phyloP scores from a whole-genome alignment of 768 basidiomycete species.

The Chalciporus pseudorubinellus region DNA sequence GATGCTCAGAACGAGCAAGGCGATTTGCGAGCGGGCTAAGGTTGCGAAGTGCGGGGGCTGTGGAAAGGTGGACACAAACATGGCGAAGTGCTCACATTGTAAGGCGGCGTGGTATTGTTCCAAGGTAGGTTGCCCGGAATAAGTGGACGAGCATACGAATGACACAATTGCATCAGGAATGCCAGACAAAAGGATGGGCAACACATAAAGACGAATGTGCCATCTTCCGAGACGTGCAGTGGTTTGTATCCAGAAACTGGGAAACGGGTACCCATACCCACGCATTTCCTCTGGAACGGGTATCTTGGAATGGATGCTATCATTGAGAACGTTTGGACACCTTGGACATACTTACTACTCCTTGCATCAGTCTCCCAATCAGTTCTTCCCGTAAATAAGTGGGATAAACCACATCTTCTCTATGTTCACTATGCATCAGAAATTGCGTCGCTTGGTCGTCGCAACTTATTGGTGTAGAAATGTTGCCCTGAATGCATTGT shows the following conservation, averaged over 20 bases:
- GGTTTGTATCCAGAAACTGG: conserved; percentile 30
- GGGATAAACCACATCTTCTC: not conserved
- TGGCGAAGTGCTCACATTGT: conserved; percentile 29
- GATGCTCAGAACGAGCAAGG: conserved; percentile 26
- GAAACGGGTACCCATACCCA: conserved; percentile 15
- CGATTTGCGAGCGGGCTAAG: conserved; percentile 18
- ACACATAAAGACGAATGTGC: conserved; percentile 23
- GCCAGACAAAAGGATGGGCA: conserved; percentile 23
- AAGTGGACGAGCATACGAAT: not conserved
- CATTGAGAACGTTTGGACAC: conserved; percentile 6
- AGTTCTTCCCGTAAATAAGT: not conserved
- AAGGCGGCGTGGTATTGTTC: conserved; percentile 32
- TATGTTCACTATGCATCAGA: not conserved
- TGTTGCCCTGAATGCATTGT: not conserved
- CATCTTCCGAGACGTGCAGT: conserved; percentile 29
- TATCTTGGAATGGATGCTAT: conserved; percentile 11
- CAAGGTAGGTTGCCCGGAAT: conserved; percentile 16
- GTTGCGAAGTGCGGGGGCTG: conserved; percentile 23
- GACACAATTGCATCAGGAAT: conserved; percentile 14
- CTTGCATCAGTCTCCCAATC: not conserved
- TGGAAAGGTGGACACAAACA: conserved; percentile 11
- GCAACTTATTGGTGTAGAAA: conserved; percentile 1
- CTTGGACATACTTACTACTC: not conserved
- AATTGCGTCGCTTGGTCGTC: not conserved
- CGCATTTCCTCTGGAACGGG: conserved; percentile 19